Conservation (phyloP, 495 filamentous ascomycete genomes). For the Talaromyces wortmannii region DNA sequence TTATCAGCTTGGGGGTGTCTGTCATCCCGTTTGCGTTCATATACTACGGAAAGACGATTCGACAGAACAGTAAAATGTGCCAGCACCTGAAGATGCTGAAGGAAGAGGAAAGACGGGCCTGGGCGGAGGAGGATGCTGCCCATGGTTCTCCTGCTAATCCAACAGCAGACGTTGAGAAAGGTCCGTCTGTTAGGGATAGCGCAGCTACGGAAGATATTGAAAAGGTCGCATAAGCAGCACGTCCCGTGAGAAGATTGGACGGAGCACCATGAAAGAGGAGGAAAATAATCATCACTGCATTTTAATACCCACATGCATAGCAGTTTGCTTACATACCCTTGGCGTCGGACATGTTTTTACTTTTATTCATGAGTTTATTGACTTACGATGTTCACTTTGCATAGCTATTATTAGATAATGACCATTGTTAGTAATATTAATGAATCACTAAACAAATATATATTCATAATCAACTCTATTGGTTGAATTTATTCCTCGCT, state of each 20-base stretch:
- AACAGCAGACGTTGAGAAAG: not conserved
- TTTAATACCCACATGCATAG: not conserved
- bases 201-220: not conserved
- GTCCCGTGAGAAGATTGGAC: not conserved
- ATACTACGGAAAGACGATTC: constrained; percentile 24
- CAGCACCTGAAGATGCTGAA: constrained; percentile 31
- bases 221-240: not conserved
- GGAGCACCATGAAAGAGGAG: not conserved
- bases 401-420: too few species aligned
- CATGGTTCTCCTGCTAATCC: not conserved
- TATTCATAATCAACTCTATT: too few species aligned
- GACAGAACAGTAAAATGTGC: constrained; percentile 28
- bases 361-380: not conserved
- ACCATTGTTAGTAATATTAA: too few species aligned
- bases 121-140: not conserved
- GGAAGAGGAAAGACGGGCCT: constrained; percentile 12
- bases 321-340: not conserved
- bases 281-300: not conserved
- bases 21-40: constrained; percentile 30
- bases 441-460: too few species aligned
- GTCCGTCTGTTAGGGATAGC: not conserved
- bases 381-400: not conserved
- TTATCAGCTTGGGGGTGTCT: constrained; percentile 26
- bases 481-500: too few species aligned
- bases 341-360: too few species aligned